These are phyloP conservation scores for Lotmaria passim DNA, from an alignment of 208 protist genomes.

Conservation along the genomic window DNA sequence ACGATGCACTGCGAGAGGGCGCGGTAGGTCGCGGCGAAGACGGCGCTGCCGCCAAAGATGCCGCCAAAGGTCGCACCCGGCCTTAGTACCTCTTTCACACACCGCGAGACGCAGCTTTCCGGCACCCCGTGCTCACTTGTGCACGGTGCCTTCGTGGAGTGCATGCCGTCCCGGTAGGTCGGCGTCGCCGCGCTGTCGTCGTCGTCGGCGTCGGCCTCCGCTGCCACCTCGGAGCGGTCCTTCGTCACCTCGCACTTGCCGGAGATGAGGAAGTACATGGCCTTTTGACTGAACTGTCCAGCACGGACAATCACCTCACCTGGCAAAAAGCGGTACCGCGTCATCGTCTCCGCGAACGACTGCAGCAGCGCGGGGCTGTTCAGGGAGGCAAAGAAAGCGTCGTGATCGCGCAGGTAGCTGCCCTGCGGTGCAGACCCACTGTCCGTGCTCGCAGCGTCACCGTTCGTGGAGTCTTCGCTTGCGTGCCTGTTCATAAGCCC, in stretches of 20 bases:
- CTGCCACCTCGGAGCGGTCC: constrained; percentile 27
- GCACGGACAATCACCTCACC: constrained; percentile 68
- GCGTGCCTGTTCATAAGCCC: neutral
- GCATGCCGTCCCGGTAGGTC: constrained; percentile 14
- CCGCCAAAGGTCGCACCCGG: constrained; percentile 72
- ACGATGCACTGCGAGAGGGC: constrained; percentile 82
- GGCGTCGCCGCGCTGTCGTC: neutral
- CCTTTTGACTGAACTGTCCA: constrained; percentile 55
- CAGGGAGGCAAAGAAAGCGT: constrained; percentile 63
- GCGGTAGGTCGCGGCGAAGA: constrained; percentile 67
- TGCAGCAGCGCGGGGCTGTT: constrained; percentile 63
- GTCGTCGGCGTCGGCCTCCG: neutral
- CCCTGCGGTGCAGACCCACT: constrained; percentile 33
- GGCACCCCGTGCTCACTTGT: neutral
- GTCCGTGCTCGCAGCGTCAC: constrained; percentile 10
- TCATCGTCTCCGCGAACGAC: constrained; percentile 65
- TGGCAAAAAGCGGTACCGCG: constrained; percentile 49
- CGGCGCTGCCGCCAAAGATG: constrained; percentile 63
- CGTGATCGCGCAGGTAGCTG: constrained; percentile 62
- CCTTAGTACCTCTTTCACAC: constrained; percentile 35
- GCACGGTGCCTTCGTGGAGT: constrained; percentile 5
- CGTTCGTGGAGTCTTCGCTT: neutral
- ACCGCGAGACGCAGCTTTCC: constrained; percentile 3
- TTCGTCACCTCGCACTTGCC: constrained; percentile 70
- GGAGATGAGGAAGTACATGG: constrained; percentile 81